Evolutionary conservation across 2,329 filamentous ascomycete species (phyloP).

Genomic region (Huntiella decipiens): DNA sequence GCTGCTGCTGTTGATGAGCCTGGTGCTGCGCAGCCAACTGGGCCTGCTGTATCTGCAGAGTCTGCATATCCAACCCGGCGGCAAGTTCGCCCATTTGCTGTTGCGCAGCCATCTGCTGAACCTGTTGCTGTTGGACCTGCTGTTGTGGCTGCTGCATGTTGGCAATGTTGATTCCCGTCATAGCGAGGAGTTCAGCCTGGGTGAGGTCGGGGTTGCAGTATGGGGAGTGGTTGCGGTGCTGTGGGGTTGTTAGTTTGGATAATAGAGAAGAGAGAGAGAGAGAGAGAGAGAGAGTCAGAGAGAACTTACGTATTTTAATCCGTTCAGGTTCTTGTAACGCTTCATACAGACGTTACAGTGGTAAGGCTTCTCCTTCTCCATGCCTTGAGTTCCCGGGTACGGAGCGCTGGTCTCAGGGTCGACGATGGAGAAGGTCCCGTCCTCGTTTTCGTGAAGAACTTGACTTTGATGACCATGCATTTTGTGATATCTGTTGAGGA

Average conservation of each 20-base stretch:
- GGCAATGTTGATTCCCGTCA: constrained; percentile 10
- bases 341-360: constrained; percentile 94
- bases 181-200: constrained; percentile 11
- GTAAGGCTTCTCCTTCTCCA: constrained; percentile 99
- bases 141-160: constrained; percentile 8
- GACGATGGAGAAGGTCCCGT: constrained; percentile 95
- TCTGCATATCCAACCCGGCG: too few relatives aligned
- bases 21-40: too few relatives aligned
- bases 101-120: constrained; percentile 2
- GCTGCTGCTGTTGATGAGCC: constrained; percentile 7
- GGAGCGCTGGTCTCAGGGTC: constrained; percentile 88
- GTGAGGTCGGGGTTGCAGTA: constrained; percentile 13
- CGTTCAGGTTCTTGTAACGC: constrained; percentile 97
- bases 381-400: constrained; percentile 90
- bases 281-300: not conserved
- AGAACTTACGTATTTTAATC: constrained; percentile 68
- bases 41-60: not conserved
- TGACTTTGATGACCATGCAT: constrained; percentile 91
- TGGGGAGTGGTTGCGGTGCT: constrained; percentile 13
- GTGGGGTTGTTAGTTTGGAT: not conserved
- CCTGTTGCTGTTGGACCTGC: constrained; percentile 5
- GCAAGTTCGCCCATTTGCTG: not conserved
- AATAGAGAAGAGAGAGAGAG: not conserved
- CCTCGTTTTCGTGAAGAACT: constrained; percentile 86
- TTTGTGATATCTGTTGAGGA: constrained; percentile 39